Base-by-base conservation (phyloP, 768 basidiomycete species). In the Infundibulicybe gibba region DNA sequence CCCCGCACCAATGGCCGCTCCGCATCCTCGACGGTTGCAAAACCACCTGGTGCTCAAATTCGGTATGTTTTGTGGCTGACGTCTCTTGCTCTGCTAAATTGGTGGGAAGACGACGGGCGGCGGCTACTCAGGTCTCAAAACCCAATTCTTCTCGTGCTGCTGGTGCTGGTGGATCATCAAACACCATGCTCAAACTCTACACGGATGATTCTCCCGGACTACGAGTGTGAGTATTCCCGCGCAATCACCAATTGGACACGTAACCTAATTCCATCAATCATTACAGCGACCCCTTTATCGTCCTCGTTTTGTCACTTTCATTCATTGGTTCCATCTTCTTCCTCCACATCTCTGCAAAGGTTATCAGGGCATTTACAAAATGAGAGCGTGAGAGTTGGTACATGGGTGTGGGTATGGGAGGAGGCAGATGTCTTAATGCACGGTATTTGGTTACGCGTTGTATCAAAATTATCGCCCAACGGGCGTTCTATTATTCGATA, bases 271-370 rank as follows among this genome's bases (percentile, higher is more conserved):
- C 13, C 6, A 40, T 46, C 20, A 15, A 17, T 33, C 40, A 32
- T 37, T 41, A 14, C 59, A 97, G 94, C 52, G 94, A 97, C 68
- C 94, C 94, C 3, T 97, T 91, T 72, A 94, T 97, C 57, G 94
- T 97, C 53, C 83, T 97, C 50, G 88, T 97, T 57, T 83, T 97
- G 15, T 95, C 94, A 32, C 81, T 97, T 44, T 90, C 90, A 15
- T 97, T 97, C 77, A 97, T 97, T 70, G 94, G 86, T 33, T 95
- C 93, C 48, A 95, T 97, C 64, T 97, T 97, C 83, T 97, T 95
- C 85, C 87, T 97, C 35, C 94, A 97, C 66, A 95, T 97, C 64
- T 87, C 91, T 38, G 92, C 94, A 56, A 95, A 95, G 73, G 76
- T 95, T 65, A 90, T 95, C 65, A 85, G 90, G 52, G 81, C 83